Percentiles rank a stretch among this genome's conserved stretches.
Conservation (phyloP, 2,329 filamentous ascomycete species). For the Zalaria sp. region DNA sequence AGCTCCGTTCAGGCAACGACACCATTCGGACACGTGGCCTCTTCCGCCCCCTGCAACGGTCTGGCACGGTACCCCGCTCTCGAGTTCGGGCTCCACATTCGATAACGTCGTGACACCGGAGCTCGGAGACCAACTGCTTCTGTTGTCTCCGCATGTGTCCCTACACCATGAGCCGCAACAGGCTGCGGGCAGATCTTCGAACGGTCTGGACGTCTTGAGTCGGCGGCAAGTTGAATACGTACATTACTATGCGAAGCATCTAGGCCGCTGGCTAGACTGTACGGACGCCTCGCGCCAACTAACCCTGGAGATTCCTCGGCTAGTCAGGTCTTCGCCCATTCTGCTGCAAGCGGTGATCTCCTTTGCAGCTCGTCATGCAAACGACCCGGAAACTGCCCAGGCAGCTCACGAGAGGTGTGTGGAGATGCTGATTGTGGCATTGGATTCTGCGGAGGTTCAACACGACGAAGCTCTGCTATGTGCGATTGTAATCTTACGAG, state of each 20-base stretch:
- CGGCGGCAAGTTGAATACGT: background rate
- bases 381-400: background rate
- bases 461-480: constrained; percentile 6
- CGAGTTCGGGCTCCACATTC: background rate
- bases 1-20: too few relatives aligned
- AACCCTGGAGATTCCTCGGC: background rate
- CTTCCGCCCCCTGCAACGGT: too few relatives aligned
- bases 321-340: background rate
- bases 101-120: background rate
- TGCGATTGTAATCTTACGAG: constrained; percentile 10
- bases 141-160: too few relatives aligned
- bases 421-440: constrained; percentile 1
- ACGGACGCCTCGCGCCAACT: background rate
- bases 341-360: constrained; percentile 1
- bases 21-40: too few relatives aligned
- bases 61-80: background rate
- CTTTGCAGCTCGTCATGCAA: background rate
- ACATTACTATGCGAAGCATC: background rate
- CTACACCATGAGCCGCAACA: background rate
- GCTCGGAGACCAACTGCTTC: background rate
- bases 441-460: background rate
- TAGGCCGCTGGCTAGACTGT: constrained; percentile 1
- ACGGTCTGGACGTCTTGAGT: too few relatives aligned
- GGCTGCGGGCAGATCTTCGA: background rate
- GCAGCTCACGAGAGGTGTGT: constrained; percentile 2